Base-by-base conservation (phyloP, 2,329 filamentous ascomycete species). In the Trichothecium roseum region DNA sequence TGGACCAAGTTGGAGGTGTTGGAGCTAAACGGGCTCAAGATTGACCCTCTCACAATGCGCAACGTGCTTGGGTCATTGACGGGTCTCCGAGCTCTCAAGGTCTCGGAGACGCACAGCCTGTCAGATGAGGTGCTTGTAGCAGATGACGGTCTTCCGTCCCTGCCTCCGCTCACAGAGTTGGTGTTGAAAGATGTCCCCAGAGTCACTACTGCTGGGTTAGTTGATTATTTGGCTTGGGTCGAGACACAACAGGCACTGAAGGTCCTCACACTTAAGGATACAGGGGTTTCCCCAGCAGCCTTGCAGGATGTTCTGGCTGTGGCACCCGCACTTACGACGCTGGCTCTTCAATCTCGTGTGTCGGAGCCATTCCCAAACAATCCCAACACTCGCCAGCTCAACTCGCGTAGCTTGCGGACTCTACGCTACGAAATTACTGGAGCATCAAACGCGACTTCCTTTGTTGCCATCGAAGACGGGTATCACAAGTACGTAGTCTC, bases 401-500 rank as follows among this genome's bases (percentile, higher is more conserved):
- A 70, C 6, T 93, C 85, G 3, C 64, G 61, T 36, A 79, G 78
- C 13, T 70, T 96, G 15, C 63, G 68, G 45, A 81, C 75, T 3
- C 64, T 96, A 12, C 81, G 89, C 47, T 95, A 80, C 53, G 89
- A 95, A 57, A 84, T 96, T 52, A 81, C 75, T 9, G 69, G 76
- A 3, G 64, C 65, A 8, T 60, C 73, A 0, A 55, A 64, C 4
- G 62, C 73, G 1, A 73, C 76, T 16, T 68, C 78, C 9, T 81
- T 75, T 40, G 60, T 66, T 8, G 66, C 59, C 41, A 62, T 70
- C 17, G 70, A 70, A 1, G 57, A 64, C 8, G 71, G 70, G 14
- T 93, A 94, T 62, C 94, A 95, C 57, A 74, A 76, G 41, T 94
- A 94, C 57, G 74, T 96, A 15, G 79, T 85, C 18, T 74, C 74